Base-by-base conservation (phyloP, 2,329 filamentous ascomycete genomes). In the Epichloe gansuensis region DNA sequence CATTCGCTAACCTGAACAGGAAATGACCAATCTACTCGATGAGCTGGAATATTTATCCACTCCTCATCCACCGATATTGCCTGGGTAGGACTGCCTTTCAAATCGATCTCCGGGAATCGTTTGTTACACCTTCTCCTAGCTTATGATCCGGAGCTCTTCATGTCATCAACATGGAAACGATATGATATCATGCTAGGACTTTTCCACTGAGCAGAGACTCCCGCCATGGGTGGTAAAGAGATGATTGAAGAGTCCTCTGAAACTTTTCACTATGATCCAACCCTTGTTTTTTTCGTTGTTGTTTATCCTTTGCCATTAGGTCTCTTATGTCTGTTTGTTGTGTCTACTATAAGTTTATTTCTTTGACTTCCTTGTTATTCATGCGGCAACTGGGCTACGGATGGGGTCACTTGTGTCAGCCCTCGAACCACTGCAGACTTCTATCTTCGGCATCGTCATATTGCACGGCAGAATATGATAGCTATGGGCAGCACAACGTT, bases 371-470 rank as follows among this genome's bases (percentile, higher is more conserved):
- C 31, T 51, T 62, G 65, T 65, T 66, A 62, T 62, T 63, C 65
- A 34, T 66, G 62, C 63, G 61, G 61, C 65, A 60, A 68, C 65
- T 50, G 60, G 62, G 64, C 13, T 62, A 62, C 64, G 60, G 62
- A 66, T 63, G 49, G 65, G 65, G 62, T 63, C 62, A 61, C 62
- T 59, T 67, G 63, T 69, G 64, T 62, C 67, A 69, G 62, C 66
- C 65, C 67, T 64, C 66, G 65, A 64, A 67, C 64, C 63, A 45
- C 63, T 65, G 61, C 67, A 69, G 56, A 69, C 65, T 68, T 69
- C 66, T 65, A 62, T 64, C 63, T 67, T 66, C 65, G 63, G 68
- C 67, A 66, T 60, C 62, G 64, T 65, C 62, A 60, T 63, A 59
- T 66, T 63, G 63, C 61, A 63, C 67, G 64, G 64, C 66, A 61